phyloP scores from a whole-genome alignment of 2,329 filamentous ascomycete genomes.

The Colletotrichum graminicola region DNA sequence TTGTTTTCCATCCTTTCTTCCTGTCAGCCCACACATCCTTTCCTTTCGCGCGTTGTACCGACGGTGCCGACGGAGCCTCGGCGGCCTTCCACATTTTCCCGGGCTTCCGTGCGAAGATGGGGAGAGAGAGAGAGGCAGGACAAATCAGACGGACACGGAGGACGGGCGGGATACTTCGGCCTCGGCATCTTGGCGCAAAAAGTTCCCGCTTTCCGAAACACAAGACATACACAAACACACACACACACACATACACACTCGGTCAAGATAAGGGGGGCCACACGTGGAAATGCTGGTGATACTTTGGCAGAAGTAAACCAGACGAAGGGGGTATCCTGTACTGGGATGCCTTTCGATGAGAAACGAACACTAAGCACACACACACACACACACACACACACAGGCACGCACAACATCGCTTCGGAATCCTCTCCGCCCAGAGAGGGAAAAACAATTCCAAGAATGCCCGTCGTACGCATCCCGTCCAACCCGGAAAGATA shows the following conservation, averaged over 20 bases:
- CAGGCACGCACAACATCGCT: background rate
- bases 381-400: background rate
- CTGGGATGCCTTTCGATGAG: slow-evolving; percentile 12
- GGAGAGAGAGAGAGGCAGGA: background rate
- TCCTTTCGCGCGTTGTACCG: background rate
- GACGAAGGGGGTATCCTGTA: background rate
- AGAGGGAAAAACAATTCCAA: background rate
- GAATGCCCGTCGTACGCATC: background rate
- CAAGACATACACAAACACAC: too few species aligned
- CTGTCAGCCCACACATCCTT: background rate
- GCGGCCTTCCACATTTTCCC: background rate
- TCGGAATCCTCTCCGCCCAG: slow-evolving; percentile 1
- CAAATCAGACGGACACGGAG: background rate
- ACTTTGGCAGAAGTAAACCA: background rate
- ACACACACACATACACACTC: too few species aligned
- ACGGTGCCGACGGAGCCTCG: background rate
- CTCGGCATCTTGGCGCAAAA: background rate
- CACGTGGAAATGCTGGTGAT: background rate
- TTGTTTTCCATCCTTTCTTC: background rate
- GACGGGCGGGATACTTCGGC: too few species aligned
- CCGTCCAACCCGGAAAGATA: background rate
- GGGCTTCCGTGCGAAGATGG: background rate
- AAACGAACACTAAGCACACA: background rate
- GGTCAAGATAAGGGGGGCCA: too few species aligned
- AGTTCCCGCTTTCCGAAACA: background rate